A percentile compares a stretch with the other conserved stretches of the same genome.
phyloP scores from a whole-genome alignment of 73 alveolate genomes.

The Stentor roeselii region DNA sequence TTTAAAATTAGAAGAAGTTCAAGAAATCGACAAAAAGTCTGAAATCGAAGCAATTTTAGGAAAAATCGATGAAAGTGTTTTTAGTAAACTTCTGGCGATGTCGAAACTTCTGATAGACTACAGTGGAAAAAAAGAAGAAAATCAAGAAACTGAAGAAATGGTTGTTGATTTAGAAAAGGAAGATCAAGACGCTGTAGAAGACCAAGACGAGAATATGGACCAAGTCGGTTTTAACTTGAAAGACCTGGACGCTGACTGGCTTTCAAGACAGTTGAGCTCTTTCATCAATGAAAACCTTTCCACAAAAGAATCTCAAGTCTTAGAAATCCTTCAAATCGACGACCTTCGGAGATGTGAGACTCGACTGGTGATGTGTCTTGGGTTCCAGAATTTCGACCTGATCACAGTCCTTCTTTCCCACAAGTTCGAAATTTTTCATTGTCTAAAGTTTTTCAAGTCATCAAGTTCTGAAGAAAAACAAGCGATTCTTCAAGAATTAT shows the following conservation, averaged over 20 bases:
- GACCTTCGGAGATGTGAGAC: constrained; percentile 55
- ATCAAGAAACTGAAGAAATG: constrained; percentile 43
- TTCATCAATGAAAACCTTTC: constrained; percentile 41
- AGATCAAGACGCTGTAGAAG: constrained; percentile 55
- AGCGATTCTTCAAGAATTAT: constrained; percentile 36
- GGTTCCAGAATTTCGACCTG: constrained; percentile 43
- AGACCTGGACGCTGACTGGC: constrained; percentile 36
- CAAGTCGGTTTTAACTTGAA: constrained; percentile 5
- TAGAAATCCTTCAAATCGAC: constrained; percentile 42
- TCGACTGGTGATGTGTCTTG: constrained; percentile 39
- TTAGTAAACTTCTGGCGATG: constrained; percentile 55
- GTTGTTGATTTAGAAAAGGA: constrained; percentile 58
- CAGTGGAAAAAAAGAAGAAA: constrained; percentile 47
- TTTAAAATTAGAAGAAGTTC: constrained; percentile 70
- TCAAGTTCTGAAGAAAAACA: constrained; percentile 49
- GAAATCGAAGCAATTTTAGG: constrained; percentile 81
- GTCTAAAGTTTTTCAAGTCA: constrained; percentile 43
- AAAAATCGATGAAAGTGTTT: constrained; percentile 58
- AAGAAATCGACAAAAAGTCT: constrained; percentile 68
- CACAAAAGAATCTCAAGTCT: constrained; percentile 54
- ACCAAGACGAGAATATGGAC: constrained; percentile 29
- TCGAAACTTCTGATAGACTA: constrained; percentile 78
- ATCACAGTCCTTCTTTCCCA: constrained; percentile 38
- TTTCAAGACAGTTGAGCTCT: constrained; percentile 47
- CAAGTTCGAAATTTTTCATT: constrained; percentile 51